phyloP scores from a whole-genome alignment of 441 rosid genomes.

The Pelargonium citronellum region DNA sequence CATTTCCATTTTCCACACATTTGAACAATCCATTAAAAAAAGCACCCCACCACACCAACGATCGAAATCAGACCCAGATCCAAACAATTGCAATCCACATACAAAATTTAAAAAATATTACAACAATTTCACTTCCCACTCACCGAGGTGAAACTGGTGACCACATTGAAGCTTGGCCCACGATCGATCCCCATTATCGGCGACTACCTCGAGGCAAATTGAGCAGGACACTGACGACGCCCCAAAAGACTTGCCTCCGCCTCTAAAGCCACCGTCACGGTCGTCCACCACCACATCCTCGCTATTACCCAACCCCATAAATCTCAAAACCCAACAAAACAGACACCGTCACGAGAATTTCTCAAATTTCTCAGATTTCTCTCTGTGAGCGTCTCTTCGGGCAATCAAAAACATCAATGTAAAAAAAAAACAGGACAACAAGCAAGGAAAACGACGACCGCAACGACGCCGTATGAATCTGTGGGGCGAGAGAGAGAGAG shows the following conservation, averaged over 20 bases:
- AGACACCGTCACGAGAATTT: slow-evolving; percentile 11
- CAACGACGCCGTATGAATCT: too few relatives aligned
- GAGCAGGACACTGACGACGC: slow-evolving; percentile 59
- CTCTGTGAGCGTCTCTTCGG: background rate
- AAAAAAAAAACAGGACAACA: background rate
- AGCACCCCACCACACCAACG: slow-evolving; percentile 5
- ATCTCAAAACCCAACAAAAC: slow-evolving; percentile 11
- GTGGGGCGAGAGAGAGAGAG: background rate
- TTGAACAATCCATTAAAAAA: background rate
- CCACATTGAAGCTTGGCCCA: slow-evolving; percentile 98
- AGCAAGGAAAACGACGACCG: background rate
- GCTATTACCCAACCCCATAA: slow-evolving; percentile 73
- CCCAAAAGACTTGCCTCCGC: slow-evolving; percentile 40
- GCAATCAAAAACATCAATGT: background rate
- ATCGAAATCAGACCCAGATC: slow-evolving; percentile 38
- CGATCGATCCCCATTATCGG: slow-evolving; percentile 76
- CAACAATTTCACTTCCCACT: slow-evolving; percentile 13
- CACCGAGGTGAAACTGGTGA: slow-evolving; percentile 89
- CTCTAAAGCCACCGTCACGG: slow-evolving; percentile 37
- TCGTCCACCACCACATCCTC: slow-evolving; percentile 52
- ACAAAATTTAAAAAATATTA: background rate
- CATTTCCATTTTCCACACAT: too few relatives aligned
- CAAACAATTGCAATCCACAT: slow-evolving; percentile 2
- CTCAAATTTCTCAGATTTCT: background rate
- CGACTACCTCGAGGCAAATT: slow-evolving; percentile 83